Base-by-base conservation (phyloP, 164 flowering plant species). In the Piper betle region DNA sequence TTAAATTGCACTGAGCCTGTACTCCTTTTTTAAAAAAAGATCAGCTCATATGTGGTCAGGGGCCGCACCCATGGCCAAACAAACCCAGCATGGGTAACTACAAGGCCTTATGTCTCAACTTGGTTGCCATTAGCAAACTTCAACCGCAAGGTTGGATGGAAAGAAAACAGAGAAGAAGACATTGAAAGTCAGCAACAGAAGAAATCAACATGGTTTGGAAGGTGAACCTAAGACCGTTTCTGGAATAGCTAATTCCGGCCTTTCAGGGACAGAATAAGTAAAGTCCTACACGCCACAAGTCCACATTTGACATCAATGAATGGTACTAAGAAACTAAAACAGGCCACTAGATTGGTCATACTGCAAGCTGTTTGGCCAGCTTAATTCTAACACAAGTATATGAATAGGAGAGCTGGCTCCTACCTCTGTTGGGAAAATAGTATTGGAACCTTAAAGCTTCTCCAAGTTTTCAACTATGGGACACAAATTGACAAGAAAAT, bases 261-360 rank as follows among this genome's bases (percentile, higher is more conserved):
- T n/a, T n/a, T n/a, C n/a, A n/a, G n/a, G n/a, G n/a, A n/a, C n/a
- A n/a, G n/a, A n/a, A n/a, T n/a, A n/a, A n/a, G n/a, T n/a, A n/a
- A n/a, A n/a, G n/a, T 80, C 75, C 81, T 78, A 81, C 77, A 78
- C 62, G 73, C 79, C 64, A 57, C 73, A 68, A 66, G 69, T 82
- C 87, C 81, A 82, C 84, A 82, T 80, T 58, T 76, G 69, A 72
- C 42, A 18, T 10, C 11, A 15, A 18, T n/a, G n/a, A n/a, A n/a
- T 11, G 4, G n/a, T 38, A 39, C 4, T 12, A n/a, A 54, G n/a
- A 56, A 37, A 46, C 13, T 18, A 40, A 40, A 40, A 55, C 37
- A 43, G 11, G 46, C 5, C 13, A 38, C n/a, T 41, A 11, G 19
- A 20, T 13, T n/a, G n/a, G n/a, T n/a, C n/a, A n/a, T n/a, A n/a